Base-by-base conservation (phyloP, 768 basidiomycete genomes). In the Leccinum boreale region DNA sequence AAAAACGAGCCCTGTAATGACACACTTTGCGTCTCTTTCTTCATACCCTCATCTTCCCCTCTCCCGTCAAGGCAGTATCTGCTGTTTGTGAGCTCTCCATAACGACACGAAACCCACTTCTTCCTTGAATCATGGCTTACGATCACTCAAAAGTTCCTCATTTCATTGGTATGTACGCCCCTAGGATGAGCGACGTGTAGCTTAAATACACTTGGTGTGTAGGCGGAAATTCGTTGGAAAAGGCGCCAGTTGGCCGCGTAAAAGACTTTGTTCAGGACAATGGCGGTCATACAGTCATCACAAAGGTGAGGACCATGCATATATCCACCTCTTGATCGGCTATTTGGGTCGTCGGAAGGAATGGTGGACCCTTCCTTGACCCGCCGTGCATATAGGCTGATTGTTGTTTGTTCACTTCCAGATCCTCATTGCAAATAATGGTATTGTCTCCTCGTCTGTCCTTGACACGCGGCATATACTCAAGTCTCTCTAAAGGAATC, bases 401-500 rank as follows among this genome's bases (percentile, higher is more conserved):
- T 57, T 15, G 0, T 8, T 51, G 17, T 39, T 14, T 36, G 1
- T 50, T 53, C 23, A 17, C 21, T 17, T 19, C 1, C 28, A 98
- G 96, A 89, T 98, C 66, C 89, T 98, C 65, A 98, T 99, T 74
- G 95, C 95, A 62, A 98, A 98, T 76, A 98, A 98, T 74, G 96
- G 95, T 90, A 66, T 49, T 42, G 5, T 42, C 21, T 44, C 26
- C n/a, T 44, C 29, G 9, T 33, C 42, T 14, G 9, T 48, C 12
- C 58, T 23, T 31, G 35, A 19, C 57, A 53, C 57, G 65, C 42
- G 10, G 19, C 56, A 66, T 60, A 61, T 63, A 70, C 51, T 75
- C 60, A 48, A 5, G 58, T 66, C 21, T 59, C 53, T 33, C 56
- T n/a, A 62, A 44, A 92, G 92, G 92, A 82, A 99, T 98, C 68